Conservation (phyloP, 371 early-diverging fungal species). For the Fennellomyces sp. region DNA sequence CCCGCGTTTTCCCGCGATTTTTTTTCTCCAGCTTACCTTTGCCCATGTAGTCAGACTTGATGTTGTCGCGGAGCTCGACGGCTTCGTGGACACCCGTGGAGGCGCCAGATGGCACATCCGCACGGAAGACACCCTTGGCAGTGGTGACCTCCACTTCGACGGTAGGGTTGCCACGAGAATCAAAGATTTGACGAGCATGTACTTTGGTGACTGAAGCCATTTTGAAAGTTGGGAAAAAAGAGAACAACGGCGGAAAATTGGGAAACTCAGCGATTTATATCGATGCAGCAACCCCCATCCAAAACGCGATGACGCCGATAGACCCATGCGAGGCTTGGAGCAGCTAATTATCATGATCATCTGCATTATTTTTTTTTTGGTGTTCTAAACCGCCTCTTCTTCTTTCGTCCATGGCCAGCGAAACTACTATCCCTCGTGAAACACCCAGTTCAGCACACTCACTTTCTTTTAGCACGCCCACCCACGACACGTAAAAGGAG, state of each 20-base stretch:
- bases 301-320: neutral
- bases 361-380: neutral
- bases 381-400: neutral
- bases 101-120: constrained; percentile 98
- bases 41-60: constrained; percentile 88
- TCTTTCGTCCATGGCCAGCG: no score
- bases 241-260: neutral
- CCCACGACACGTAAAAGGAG: no score
- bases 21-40: constrained; percentile 69
- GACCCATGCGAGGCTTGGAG: neutral
- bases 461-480: no score
- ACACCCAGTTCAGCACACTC: no score
- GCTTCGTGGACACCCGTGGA: constrained; percentile 99
- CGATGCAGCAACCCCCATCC: neutral
- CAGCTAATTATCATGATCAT: neutral
- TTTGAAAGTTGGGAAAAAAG: neutral
- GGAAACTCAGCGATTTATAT: constrained; percentile 1
- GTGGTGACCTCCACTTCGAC: constrained; percentile 98
- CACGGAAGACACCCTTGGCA: constrained; percentile 86
- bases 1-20: constrained; percentile 7
- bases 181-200: constrained; percentile 98
- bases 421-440: no score
- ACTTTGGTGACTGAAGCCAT: constrained; percentile 73
- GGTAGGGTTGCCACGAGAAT: constrained; percentile 99
- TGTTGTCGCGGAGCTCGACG: constrained; percentile 92